Conservation (phyloP, 208 protist genomes). For the Phytomonas francai region DNA sequence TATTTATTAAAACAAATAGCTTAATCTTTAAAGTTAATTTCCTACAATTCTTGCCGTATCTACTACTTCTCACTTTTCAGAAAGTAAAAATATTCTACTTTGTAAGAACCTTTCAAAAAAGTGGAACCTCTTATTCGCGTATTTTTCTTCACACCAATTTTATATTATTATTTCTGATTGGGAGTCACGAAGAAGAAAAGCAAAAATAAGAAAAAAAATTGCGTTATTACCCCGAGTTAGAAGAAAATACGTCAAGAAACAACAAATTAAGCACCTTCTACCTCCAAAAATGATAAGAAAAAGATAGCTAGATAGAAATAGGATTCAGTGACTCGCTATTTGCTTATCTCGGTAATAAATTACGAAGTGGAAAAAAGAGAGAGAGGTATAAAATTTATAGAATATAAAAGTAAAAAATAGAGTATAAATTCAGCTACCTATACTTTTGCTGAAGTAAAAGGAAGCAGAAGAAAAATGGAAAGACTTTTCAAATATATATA, state of each 20-base stretch:
- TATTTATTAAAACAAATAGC: too few relatives aligned
- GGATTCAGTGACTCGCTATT: background rate
- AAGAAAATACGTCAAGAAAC: conserved; percentile 12
- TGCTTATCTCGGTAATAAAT: background rate
- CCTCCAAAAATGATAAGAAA: background rate
- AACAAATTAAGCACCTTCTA: background rate
- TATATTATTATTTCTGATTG: background rate
- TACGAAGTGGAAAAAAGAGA: conserved; percentile 3
- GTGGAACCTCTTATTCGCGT: too few relatives aligned
- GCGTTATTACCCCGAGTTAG: conserved; percentile 2
- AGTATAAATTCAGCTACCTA: background rate
- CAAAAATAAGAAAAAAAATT: conserved; percentile 6
- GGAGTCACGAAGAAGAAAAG: background rate
- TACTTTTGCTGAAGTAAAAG: conserved; percentile 2
- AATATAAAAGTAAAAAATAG: background rate
- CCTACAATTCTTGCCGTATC: too few relatives aligned
- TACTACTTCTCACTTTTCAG: too few relatives aligned
- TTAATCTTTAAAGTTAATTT: too few relatives aligned
- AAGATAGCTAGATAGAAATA: background rate
- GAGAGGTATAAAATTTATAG: background rate
- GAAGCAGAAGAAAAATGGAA: background rate
- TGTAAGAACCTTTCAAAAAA: too few relatives aligned
- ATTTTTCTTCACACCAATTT: too few relatives aligned
- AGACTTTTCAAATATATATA: too few relatives aligned
- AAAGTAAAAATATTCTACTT: too few relatives aligned